Percentiles rank a stretch among this genome's conserved stretches.
phyloP scores from a whole-genome alignment of 371 early-diverging fungal species.

The Choanephora cucurbitarum region DNA sequence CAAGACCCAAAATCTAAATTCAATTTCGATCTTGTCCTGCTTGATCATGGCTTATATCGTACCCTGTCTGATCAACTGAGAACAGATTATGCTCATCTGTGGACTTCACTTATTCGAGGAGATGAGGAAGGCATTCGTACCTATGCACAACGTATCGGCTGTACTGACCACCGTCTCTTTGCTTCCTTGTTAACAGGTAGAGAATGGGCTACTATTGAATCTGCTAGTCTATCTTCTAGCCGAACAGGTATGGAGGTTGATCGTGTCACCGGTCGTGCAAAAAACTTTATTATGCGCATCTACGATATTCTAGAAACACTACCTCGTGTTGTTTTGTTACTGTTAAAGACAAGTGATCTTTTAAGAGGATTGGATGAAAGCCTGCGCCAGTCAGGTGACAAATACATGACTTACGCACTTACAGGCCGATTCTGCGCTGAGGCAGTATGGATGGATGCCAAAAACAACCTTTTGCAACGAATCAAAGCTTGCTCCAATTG shows the following conservation, averaged over 20 bases:
- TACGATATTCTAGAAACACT: slow-evolving; percentile 79
- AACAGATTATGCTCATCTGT: slow-evolving; percentile 84
- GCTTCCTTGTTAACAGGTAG: slow-evolving; percentile 87
- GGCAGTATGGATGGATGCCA: slow-evolving; percentile 51
- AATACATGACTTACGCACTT: slow-evolving; percentile 55
- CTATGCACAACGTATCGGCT: slow-evolving; percentile 59
- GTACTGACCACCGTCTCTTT: slow-evolving; percentile 80
- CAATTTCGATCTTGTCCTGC: slow-evolving; percentile 86
- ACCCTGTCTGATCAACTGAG: slow-evolving; percentile 69
- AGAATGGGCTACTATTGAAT: slow-evolving; percentile 70
- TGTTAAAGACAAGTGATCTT: slow-evolving; percentile 92
- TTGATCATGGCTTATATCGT: slow-evolving; percentile 96
- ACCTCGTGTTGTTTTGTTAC: slow-evolving; percentile 78
- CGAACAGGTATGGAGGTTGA: slow-evolving; percentile 54
- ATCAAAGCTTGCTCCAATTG: slow-evolving; percentile 29
- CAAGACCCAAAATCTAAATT: slow-evolving; percentile 48
- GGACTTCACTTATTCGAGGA: slow-evolving; percentile 82
- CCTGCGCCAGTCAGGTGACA: slow-evolving; percentile 35
- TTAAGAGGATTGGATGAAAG: slow-evolving; percentile 66
- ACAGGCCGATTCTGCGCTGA: slow-evolving; percentile 62
- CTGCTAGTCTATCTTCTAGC: slow-evolving; percentile 32
- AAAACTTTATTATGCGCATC: slow-evolving; percentile 73
- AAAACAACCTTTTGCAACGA: slow-evolving; percentile 18
- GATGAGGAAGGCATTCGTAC: slow-evolving; percentile 69
- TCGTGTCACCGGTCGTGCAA: slow-evolving; percentile 37